Percentiles rank a stretch among this genome's conserved stretches.
Evolutionary conservation across 306 rosid species (phyloP).

Genomic region (Leucaena leucocephala): DNA sequence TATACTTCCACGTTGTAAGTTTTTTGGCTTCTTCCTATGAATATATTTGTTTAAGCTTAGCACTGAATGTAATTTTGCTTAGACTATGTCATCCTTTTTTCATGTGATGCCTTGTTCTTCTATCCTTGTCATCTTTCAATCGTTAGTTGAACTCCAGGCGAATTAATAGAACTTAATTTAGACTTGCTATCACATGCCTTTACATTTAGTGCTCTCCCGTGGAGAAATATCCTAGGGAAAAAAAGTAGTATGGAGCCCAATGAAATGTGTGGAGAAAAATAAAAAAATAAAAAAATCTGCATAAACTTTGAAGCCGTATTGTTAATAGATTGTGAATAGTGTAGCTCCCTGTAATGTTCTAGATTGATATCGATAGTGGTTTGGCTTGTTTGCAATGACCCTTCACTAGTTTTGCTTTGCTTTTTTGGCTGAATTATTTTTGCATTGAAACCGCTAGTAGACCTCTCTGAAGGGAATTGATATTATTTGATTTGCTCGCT

Average conservation of each 20-base stretch:
- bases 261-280: not conserved
- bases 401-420: not conserved
- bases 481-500: constrained; percentile 29
- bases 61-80: not conserved
- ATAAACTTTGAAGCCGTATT: not conserved
- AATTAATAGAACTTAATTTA: no score
- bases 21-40: not conserved
- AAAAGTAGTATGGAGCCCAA: not conserved
- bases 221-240: not conserved
- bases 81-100: not conserved
- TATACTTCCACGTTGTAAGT: not conserved
- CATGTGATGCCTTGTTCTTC: no score
- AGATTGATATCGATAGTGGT: not conserved
- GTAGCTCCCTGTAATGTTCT: not conserved
- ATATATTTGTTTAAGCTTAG: not conserved
- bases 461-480: constrained; percentile 2
- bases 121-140: no score
- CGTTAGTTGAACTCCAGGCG: no score
- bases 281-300: not conserved
- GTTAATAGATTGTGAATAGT: not conserved
- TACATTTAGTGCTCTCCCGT: not conserved
- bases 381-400: not conserved
- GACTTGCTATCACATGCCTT: no score
- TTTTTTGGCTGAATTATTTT: not conserved
- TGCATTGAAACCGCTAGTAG: not conserved